Conservation (phyloP, 1,139 yeast genomes). For the Yamadazyma triangularis region DNA sequence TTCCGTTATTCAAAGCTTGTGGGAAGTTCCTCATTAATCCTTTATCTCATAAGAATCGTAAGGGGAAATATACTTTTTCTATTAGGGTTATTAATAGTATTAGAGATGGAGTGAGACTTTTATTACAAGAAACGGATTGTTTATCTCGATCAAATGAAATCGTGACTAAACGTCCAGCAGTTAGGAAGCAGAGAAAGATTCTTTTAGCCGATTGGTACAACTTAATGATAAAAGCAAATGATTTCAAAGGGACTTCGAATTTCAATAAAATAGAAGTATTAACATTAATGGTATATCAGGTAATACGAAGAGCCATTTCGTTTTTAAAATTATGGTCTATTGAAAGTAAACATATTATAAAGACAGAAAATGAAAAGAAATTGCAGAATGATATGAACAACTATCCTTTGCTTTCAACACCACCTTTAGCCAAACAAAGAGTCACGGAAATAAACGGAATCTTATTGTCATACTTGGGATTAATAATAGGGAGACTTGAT, state of each 20-base stretch:
- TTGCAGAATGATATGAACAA: slow-evolving; percentile 36
- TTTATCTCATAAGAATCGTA: slow-evolving; percentile 41
- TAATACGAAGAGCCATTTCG: slow-evolving; percentile 64
- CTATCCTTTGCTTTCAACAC: slow-evolving; percentile 41
- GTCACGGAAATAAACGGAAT: slow-evolving; percentile 72
- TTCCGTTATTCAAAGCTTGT: slow-evolving; percentile 64
- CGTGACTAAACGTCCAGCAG: slow-evolving; percentile 64
- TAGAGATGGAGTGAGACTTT: slow-evolving; percentile 77
- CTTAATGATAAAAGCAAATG: slow-evolving; percentile 81
- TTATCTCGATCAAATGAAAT: slow-evolving; percentile 78
- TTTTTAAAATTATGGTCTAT: slow-evolving; percentile 75
- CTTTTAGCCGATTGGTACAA: slow-evolving; percentile 89
- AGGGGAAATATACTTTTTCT: slow-evolving; percentile 44
- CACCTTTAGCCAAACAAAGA: slow-evolving; percentile 70
- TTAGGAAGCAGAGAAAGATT: slow-evolving; percentile 72
- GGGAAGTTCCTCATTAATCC: slow-evolving; percentile 76
- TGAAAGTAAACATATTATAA: slow-evolving; percentile 45
- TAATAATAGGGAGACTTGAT: slow-evolving; percentile 69
- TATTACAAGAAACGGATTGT: slow-evolving; percentile 77
- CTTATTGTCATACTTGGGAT: slow-evolving; percentile 64
- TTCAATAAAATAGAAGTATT: slow-evolving; percentile 64
- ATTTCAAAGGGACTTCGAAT: slow-evolving; percentile 68
- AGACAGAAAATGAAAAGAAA: slow-evolving; percentile 32
- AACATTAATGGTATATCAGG: slow-evolving; percentile 69
- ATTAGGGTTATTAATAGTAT: slow-evolving; percentile 42